Evolutionary conservation across 139 green algal species (phyloP), one percentile per base, ranked within the genome.

Genomic region (Chlamydomonas sp.): DNA sequence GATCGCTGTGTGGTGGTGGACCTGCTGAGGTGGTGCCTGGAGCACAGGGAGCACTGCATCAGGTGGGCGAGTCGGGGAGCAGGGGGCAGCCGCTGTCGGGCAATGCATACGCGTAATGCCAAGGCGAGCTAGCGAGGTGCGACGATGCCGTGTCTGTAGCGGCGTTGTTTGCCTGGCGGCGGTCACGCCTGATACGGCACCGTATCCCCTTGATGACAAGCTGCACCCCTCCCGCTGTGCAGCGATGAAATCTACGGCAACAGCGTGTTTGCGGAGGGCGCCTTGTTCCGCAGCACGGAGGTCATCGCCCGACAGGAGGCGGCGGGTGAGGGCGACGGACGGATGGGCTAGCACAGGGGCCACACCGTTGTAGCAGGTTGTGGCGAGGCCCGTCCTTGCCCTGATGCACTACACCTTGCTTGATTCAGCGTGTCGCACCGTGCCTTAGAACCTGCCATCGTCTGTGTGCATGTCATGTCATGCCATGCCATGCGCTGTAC

Each of bases 211-310:
- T 49, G 31, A 49, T 49, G 31, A 49, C 31, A 49, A 49, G 31
- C 31, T 49, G 31, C 64, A 64, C 4, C 6, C 49, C 49, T 2
- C 63, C 77, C 17, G 12, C 75, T 14, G 57, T 66, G 77, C 91
- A 96, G 93, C 81, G 95, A 97, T 68, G 95, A 98, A 89, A 94
- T 98, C 68, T 98, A 98, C 89, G 95, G 91, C 18, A 91, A 94
- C 61, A 94, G 89, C 5, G 87, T 97, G 9, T 96, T 92, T 77
- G 87, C 61, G 3, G 85, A 92, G 87, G 80, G 71, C 31, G 76
- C 83, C 0, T 63, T 60, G 62, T 92, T 93, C 74, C 85, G 92
- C 20, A 93, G 85, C 80, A 87, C 87, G 17, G 92, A 92, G 59
- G 78, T 93, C 16, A 49, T 97, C 10, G 81, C 92, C 9, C 61